Conservation (phyloP, 805 yeast species). For the Ogataea polymorpha region DNA sequence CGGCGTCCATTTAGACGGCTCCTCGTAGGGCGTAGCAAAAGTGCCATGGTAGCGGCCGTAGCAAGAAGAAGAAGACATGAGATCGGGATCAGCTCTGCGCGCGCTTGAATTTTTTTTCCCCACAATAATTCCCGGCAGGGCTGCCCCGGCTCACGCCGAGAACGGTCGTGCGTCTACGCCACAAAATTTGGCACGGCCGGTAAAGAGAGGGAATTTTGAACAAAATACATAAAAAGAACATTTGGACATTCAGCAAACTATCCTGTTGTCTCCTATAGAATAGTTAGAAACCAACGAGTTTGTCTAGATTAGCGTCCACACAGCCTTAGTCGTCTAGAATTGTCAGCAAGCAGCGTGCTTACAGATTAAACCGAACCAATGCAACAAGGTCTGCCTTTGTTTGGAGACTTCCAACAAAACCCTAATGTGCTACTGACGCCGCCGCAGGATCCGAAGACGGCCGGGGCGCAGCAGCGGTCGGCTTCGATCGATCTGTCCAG, state of each 20-base stretch:
- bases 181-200: conserved; percentile 8
- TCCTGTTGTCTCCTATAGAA: background rate
- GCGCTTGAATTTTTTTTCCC: conserved; percentile 4
- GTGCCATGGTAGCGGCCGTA: conserved; percentile 3
- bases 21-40: conserved; percentile 5
- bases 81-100: conserved; percentile 1
- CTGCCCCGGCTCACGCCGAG: conserved; percentile 5
- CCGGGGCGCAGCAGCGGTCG: conserved; percentile 15
- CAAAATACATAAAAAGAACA: conserved; percentile 3
- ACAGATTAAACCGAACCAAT: background rate
- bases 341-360: background rate
- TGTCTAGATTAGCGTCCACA: background rate
- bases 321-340: background rate
- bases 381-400: conserved; percentile 9
- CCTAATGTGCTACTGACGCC: conserved; percentile 14
- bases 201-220: conserved; percentile 10
- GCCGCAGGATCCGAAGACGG: conserved; percentile 15
- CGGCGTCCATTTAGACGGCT: background rate
- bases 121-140: conserved; percentile 7
- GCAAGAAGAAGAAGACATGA: conserved; percentile 8
- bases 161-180: conserved; percentile 9
- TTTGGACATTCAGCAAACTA: conserved; percentile 4
- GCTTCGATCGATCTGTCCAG: conserved; percentile 18
- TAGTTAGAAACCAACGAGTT: background rate
- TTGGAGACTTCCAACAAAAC: conserved; percentile 10